Evolutionary conservation across 352 stramenopile genomes (phyloP).

Genomic region (Globisporangium nodosum): DNA sequence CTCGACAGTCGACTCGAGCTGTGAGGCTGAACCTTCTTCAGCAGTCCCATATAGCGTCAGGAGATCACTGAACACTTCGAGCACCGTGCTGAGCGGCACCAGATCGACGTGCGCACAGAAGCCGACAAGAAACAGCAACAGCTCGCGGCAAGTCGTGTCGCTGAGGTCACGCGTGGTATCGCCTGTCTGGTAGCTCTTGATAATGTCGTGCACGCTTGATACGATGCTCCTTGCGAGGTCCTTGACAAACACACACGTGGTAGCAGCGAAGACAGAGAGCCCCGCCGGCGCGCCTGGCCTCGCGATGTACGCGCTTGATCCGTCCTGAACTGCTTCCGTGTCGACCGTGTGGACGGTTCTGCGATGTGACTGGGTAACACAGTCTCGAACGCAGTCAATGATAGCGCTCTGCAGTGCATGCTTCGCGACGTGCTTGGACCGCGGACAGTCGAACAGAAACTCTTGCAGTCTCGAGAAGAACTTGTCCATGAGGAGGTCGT

Average conservation of each 20-base stretch:
- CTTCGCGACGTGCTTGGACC: conserved; percentile 23
- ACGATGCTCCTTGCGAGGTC: conserved; percentile 27
- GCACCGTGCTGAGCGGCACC: conserved; percentile 23
- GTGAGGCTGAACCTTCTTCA: neutral
- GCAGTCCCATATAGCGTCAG: conserved; percentile 17
- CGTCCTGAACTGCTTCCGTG: neutral
- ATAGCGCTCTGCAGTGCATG: conserved; percentile 23
- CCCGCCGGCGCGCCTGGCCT: conserved; percentile 5
- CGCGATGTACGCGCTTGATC: neutral
- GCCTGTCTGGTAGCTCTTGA: neutral
- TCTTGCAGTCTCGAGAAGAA: conserved; percentile 47
- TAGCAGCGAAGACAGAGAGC: conserved; percentile 27
- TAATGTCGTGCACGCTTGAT: conserved; percentile 7
- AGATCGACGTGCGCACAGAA: conserved; percentile 39
- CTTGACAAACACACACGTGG: conserved; percentile 36
- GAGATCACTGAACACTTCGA: conserved; percentile 22
- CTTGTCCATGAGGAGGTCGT: conserved; percentile 62
- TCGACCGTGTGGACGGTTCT: too few species aligned
- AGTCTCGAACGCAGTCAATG: neutral
- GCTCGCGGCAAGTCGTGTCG: neutral
- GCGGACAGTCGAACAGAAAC: conserved; percentile 46
- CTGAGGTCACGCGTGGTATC: neutral
- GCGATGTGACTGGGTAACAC: neutral
- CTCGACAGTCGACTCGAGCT: neutral
- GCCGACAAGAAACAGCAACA: conserved; percentile 28